Base-by-base conservation (phyloP, 140 eudicot species). In the Bidens hawaiensis region DNA sequence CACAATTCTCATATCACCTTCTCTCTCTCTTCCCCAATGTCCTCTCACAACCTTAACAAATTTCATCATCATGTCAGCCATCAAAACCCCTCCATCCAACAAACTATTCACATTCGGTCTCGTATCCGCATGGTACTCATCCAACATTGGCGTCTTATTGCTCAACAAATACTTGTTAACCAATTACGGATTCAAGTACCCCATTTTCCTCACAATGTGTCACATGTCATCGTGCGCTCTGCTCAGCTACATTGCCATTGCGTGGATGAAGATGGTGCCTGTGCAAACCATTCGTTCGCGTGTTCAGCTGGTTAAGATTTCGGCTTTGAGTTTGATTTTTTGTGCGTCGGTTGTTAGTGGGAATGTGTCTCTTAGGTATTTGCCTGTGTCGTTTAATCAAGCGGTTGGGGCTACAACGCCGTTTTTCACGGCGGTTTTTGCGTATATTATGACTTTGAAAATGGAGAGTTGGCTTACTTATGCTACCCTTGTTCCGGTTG, bases 381-480 rank as follows among this genome's bases (percentile, higher is more conserved):
- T 90, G 75, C 98, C 96, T 1, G 98, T 90, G 12, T 84, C 91
- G 38, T 90, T 90, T 52, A 90, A 86, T 71, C 97, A 90, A 74
- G 96, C 96, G 15, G 78, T 90, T 70, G 97, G 97, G 24, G 97
- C 97, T 50, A 90, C 96, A 19, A 87, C 96, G 60, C 97, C 96
- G 0, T 87, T 90, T 60, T 90, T 87, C 60, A 90, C 97, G 2
- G 97, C 97, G 4, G 88, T 90, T 12, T 87, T 90, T 70, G 96
- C 97, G 0, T 90, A 87, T 69, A 33, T 87, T 41, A 79, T 87
- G 76, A 90, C 97, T 24, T 50, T 87, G 49, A 82, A 84, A 74
- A 87, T 84, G 66, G 94, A 90, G 71, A 95, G 89, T 17, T 90
- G 88, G 90, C 79, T 90, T 63, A 79, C 87, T 34, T 90, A 90